Base-by-base conservation (phyloP, 2,329 filamentous ascomycete genomes). In the Mollisia scopiformis region DNA sequence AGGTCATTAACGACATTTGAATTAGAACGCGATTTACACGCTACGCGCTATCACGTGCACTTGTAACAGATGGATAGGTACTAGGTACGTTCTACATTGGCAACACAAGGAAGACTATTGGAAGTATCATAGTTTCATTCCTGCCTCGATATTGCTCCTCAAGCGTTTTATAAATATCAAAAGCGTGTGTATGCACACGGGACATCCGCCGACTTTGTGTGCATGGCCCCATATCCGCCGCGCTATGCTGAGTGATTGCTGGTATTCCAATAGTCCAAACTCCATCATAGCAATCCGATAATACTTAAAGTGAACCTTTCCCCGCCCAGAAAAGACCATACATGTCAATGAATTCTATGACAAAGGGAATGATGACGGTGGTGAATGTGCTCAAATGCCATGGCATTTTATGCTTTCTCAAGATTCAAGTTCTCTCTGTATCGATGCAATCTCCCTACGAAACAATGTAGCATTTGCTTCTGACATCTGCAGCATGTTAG, bases 381-480 rank as follows among this genome's bases (percentile, higher is more conserved):
- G 8, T 31, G 10, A 25, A 6, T 51, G 10, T 51, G 7, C 21
- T 51, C 19, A 27, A 11, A 33, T 28, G 6, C 27, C 47, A 31
- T n/a, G 27, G 11, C 21, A 30, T 50, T 6, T 13, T 28, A n/a
- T 21, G 7, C 49, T 21, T 33, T 19, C 5, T 3, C n/a, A 46
- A 2, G 3, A 21, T 19, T 3, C 3, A 64, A 74, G 65, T 59
- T 72, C 69, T 35, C 67, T 68, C 68, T 78, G 70, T 31, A 76
- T 71, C 13, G 69, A 73, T 21, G 68, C 65, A 41, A 75, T 71
- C 61, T 75, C 72, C n/a, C 68, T 61, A 57, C 59, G 65, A 58
- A 74, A 74, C 14, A 71, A 60, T 57, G 60, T 69, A 39, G 69
- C 68, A 62, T 73, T 74, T 14, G 65, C 64, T 66, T 73, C 71